Percentiles rank a stretch among this genome's conserved stretches.
Conservation (phyloP, 2,329 filamentous ascomycete genomes). For the Verticillium klebahnii region DNA sequence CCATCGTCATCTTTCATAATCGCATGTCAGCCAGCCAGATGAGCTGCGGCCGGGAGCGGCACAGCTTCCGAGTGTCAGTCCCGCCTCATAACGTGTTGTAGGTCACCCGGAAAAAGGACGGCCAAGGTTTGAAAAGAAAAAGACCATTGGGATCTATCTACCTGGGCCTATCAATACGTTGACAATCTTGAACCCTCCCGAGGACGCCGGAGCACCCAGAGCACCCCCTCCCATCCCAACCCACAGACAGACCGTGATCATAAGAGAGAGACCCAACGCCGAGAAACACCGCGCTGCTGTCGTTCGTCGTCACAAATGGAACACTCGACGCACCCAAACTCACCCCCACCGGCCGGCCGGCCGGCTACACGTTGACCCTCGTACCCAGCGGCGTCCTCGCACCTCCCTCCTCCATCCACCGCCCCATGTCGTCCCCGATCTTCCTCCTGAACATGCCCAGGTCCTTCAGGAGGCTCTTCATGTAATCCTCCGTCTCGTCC, state of each 20-base stretch:
- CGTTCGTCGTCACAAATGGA: constrained; percentile 5
- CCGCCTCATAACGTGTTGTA: not conserved
- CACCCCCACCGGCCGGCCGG: not conserved
- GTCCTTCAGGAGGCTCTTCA: constrained; percentile 79
- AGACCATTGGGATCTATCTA: not conserved
- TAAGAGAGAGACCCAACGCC: not conserved
- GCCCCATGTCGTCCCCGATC: constrained; percentile 72
- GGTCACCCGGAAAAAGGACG: not conserved
- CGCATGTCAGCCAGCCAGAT: not conserved
- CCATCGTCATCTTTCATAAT: not conserved
- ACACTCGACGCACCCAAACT: not conserved
- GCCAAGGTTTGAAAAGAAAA: not conserved
- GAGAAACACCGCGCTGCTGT: constrained; percentile 12
- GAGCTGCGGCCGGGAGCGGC: too few relatives aligned
- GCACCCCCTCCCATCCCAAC: not conserved
- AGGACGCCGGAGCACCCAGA: not conserved
- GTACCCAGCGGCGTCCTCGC: constrained; percentile 46
- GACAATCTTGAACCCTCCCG: not conserved
- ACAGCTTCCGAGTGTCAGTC: not conserved
- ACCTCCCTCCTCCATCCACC: constrained; percentile 64
- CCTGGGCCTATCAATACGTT: not conserved
- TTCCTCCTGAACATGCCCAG: constrained; percentile 77
- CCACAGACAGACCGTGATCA: not conserved
- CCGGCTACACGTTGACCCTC: constrained; percentile 31
- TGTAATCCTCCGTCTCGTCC: constrained; percentile 73